Evolutionary conservation across 805 yeast genomes (phyloP), one percentile per base, ranked within the genome.

Genomic region (Barnettozyma sp.): DNA sequence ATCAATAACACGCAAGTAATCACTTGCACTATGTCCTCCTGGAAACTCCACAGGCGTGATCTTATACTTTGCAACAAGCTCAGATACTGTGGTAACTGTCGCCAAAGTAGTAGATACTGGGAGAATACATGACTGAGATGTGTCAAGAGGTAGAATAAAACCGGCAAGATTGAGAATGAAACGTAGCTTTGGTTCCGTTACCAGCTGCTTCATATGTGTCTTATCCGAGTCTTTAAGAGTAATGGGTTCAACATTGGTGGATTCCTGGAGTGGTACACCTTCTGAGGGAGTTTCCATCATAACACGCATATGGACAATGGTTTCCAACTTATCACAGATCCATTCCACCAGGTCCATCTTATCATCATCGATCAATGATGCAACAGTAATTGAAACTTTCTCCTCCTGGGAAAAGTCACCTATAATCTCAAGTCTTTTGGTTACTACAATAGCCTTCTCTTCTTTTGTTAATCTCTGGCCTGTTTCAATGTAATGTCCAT

Each of bases 401-500:
- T 70, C 73, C 27, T 74, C 77, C 11, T 62, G 44, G 18, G 62
- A 59, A 15, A 56, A 38, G 7, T 45, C 42, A 9, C 49, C 53
- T 8, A 16, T 25, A 14, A 37, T 28, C 21, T 24, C 33, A 14
- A 37, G 25, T 3, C 22, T 19, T 12, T 37, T 28, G 11, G 20
- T n/a, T 10, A 37, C 40, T 6, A n/a, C 13, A 4, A 13, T n/a
- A 4, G 17, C 16, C 22, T 33, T 37, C 17, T 19, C 26, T 4
- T 15, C 11, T 16, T 33, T 33, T 2, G 26, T 41, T 11, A 42
- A 39, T 16, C 41, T 33, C 11, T 76, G 75, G 17, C 94, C 95
- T 6, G 77, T 66, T 23, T 74, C 66, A 43, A 80, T 68, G 46
- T 68, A 90, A 29, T 66, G 61, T 41, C 63, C 75, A 57, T 53